A percentile compares a stretch with the other conserved stretches of the same genome.
These are phyloP conservation scores for Paramecium bursaria DNA, from an alignment of 73 alveolate species.

Conservation along the genomic window DNA sequence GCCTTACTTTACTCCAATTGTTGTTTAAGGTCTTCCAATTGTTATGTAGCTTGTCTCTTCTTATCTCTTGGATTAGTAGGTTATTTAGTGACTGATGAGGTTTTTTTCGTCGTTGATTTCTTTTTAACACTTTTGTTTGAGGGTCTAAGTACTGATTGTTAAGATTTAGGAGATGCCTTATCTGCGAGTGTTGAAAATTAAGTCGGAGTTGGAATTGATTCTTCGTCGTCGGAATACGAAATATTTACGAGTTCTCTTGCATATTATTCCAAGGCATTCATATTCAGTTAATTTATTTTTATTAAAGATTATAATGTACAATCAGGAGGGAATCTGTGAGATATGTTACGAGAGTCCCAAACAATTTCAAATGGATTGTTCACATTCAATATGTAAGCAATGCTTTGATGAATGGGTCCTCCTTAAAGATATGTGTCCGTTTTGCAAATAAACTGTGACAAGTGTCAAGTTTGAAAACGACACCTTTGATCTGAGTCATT, in stretches of 20 bases:
- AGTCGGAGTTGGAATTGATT: background rate
- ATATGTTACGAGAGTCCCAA: background rate
- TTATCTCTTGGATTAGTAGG: too few species aligned
- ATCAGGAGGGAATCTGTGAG: constrained; percentile 12
- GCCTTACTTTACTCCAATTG: too few species aligned
- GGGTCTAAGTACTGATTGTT: too few species aligned
- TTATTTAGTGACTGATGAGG: too few species aligned
- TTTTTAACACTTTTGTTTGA: too few species aligned
- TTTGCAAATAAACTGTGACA: constrained; percentile 34
- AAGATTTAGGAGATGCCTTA: too few species aligned
- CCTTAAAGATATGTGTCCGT: constrained; percentile 48
- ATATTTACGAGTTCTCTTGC: background rate
- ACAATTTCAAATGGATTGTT: constrained; percentile 16
- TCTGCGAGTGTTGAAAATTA: background rate
- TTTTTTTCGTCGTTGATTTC: too few species aligned
- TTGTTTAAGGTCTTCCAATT: too few species aligned
- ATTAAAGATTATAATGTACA: background rate
- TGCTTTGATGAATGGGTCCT: constrained; percentile 19
- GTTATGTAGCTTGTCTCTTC: too few species aligned
- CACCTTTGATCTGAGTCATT: background rate
- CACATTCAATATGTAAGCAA: constrained; percentile 7
- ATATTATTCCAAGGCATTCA: background rate
- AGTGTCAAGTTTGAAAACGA: background rate
- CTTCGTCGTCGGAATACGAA: background rate
- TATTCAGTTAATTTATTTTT: too few species aligned